A percentile compares a stretch with the other conserved stretches of the same genome.
These are phyloP conservation scores for Trichosporon sp. DNA, from an alignment of 1,284 basidiomycete genomes.

Conservation along the genomic window DNA sequence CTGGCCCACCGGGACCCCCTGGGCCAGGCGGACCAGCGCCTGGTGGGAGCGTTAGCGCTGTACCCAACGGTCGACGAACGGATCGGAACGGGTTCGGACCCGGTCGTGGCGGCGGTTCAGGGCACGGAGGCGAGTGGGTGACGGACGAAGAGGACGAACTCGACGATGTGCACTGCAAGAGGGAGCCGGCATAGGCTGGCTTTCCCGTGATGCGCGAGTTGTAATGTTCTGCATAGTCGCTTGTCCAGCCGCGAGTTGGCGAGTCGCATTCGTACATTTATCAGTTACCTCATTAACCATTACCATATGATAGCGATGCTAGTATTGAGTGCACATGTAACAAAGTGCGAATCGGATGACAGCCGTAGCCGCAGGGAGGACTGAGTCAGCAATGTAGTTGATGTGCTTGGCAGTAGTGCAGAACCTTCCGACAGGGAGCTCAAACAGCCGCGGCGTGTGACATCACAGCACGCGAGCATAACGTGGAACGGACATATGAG, in stretches of 20 bases:
- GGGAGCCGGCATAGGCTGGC: neutral
- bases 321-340: neutral
- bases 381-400: neutral
- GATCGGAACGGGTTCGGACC: conserved; percentile 8
- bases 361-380: no score
- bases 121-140: conserved; percentile 22
- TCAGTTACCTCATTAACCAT: conserved; percentile 5
- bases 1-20: conserved; percentile 15
- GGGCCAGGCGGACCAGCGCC: conserved; percentile 30
- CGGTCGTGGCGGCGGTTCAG: neutral
- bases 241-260: conserved; percentile 5
- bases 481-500: neutral
- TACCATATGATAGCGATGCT: neutral
- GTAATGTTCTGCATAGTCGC: conserved; percentile 12
- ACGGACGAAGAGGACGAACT: conserved; percentile 33
- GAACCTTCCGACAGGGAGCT: no score
- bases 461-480: neutral
- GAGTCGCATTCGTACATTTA: neutral
- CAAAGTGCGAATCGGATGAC: neutral
- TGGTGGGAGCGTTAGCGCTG: neutral
- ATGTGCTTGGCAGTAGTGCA: no score
- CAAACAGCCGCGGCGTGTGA: neutral
- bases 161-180: conserved; percentile 27
- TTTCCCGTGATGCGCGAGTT: neutral
- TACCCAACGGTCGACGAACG: neutral